A percentile compares a stretch with the other conserved stretches of the same genome.
These are phyloP conservation scores for Jacaranda copaia DNA, from an alignment of 257 asterid species.

Conservation along the genomic window DNA sequence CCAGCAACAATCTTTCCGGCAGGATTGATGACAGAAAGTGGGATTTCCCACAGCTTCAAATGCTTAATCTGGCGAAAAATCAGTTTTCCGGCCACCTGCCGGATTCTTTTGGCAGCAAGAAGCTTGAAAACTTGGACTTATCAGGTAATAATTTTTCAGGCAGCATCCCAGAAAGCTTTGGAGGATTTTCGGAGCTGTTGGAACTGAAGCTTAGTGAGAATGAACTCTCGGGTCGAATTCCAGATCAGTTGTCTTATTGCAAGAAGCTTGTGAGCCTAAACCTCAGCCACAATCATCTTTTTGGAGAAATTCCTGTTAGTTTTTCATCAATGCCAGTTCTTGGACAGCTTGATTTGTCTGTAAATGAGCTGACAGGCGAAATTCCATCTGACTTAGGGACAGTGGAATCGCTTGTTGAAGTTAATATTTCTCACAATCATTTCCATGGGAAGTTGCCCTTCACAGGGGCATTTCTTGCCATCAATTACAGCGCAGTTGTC, in stretches of 20 bases:
- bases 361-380: slow-evolving; percentile 61
- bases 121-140: slow-evolving; percentile 71
- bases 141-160: slow-evolving; percentile 70
- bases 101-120: slow-evolving; percentile 56
- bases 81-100: slow-evolving; percentile 60
- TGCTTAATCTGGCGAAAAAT: slow-evolving; percentile 75
- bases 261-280: slow-evolving; percentile 73
- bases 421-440: slow-evolving; percentile 75
- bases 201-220: slow-evolving; percentile 60
- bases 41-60: slow-evolving; percentile 81
- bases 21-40: slow-evolving; percentile 55
- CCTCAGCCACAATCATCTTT: slow-evolving; percentile 66
- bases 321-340: slow-evolving; percentile 77
- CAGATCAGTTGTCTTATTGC: slow-evolving; percentile 63
- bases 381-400: slow-evolving; percentile 66
- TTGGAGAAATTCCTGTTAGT: slow-evolving; percentile 64
- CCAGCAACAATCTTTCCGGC: slow-evolving; percentile 64
- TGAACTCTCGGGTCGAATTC: slow-evolving; percentile 65
- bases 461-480: slow-evolving; percentile 75
- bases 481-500: slow-evolving; percentile 58
- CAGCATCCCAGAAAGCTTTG: slow-evolving; percentile 52
- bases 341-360: slow-evolving; percentile 78
- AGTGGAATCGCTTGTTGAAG: slow-evolving; percentile 71
- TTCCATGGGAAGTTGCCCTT: slow-evolving; percentile 70
- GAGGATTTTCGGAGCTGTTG: slow-evolving; percentile 57